Evolutionary conservation across 768 basidiomycete species (phyloP).

Genomic region (Serendipita sp.): DNA sequence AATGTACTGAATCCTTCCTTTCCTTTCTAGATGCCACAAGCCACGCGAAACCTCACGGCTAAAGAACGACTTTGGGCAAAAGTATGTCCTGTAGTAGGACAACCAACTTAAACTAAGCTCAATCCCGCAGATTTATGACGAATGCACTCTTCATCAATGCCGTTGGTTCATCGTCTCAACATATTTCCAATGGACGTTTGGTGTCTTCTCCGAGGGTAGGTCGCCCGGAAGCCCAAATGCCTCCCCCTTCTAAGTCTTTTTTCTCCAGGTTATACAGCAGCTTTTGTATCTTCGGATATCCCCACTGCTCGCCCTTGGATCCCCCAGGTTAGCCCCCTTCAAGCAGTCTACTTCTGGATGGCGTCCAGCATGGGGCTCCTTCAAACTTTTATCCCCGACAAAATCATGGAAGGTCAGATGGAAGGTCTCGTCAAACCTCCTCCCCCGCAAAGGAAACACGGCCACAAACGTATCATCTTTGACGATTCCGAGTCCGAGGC

Average conservation of each 20-base stretch:
- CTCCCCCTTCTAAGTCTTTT: not conserved
- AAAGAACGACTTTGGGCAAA: not conserved
- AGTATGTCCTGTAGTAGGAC: not conserved
- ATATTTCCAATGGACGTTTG: constrained; percentile 4
- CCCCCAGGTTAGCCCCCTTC: not conserved
- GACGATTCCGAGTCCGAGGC: not conserved
- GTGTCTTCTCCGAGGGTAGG: constrained; percentile 5
- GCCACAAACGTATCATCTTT: not conserved
- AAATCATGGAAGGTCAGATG: not conserved
- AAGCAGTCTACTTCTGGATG: not conserved
- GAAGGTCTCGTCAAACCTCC: not conserved
- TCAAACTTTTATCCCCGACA: not conserved
- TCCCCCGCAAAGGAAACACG: not conserved
- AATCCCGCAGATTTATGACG: constrained; percentile 1
- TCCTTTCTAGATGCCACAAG: not conserved
- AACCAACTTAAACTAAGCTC: not conserved
- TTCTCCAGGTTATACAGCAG: not conserved
- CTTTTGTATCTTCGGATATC: not conserved
- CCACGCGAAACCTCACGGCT: not conserved
- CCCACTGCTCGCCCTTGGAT: not conserved
- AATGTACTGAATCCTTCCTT: not conserved
- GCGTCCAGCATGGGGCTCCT: not conserved
- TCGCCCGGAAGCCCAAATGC: not conserved
- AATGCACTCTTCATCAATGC: not conserved
- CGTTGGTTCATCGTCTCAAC: constrained; percentile 7